Conservation (phyloP, 2,329 filamentous ascomycete species). For the Leptosphaerulina australis region DNA sequence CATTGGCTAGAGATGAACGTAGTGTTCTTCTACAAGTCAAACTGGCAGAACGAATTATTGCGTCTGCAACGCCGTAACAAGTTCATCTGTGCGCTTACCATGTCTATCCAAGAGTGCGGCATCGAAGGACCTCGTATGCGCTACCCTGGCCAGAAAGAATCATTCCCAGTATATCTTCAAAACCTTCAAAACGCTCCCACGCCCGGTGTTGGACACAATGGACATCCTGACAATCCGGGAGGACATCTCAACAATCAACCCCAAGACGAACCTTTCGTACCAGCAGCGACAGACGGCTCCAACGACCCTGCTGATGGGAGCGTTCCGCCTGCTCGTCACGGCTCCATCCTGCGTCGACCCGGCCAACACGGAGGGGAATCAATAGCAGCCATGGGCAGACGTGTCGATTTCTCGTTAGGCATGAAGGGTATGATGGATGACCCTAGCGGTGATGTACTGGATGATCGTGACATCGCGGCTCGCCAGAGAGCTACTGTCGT, state of each 20-base stretch:
- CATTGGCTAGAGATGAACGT: conserved; percentile 88
- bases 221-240: conserved; percentile 53
- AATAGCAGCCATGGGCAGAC: conserved; percentile 62
- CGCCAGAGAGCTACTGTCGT: conserved; percentile 48
- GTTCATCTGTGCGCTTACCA: conserved; percentile 90
- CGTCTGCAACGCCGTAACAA: conserved; percentile 91
- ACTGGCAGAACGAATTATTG: conserved; percentile 92
- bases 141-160: conserved; percentile 69
- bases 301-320: conserved; percentile 10
- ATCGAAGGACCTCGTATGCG: conserved; percentile 83
- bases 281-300: conserved; percentile 35
- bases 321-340: conserved; percentile 41
- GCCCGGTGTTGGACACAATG: conserved; percentile 50
- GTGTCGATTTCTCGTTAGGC: conserved; percentile 73
- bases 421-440: conserved; percentile 66
- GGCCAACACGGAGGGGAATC: conserved; percentile 61
- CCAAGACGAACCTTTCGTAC: conserved; percentile 53
- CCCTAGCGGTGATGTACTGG: conserved; percentile 68
- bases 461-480: conserved; percentile 54
- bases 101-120: conserved; percentile 79
- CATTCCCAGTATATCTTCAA: conserved; percentile 69
- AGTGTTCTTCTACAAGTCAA: conserved; percentile 97
- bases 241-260: conserved; percentile 46
- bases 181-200: conserved; percentile 56
- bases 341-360: conserved; percentile 63